A percentile compares a stretch with the other conserved stretches of the same genome.
Evolutionary conservation across 352 stramenopile genomes (phyloP).

Genomic region (Pythium phragmiticola): DNA sequence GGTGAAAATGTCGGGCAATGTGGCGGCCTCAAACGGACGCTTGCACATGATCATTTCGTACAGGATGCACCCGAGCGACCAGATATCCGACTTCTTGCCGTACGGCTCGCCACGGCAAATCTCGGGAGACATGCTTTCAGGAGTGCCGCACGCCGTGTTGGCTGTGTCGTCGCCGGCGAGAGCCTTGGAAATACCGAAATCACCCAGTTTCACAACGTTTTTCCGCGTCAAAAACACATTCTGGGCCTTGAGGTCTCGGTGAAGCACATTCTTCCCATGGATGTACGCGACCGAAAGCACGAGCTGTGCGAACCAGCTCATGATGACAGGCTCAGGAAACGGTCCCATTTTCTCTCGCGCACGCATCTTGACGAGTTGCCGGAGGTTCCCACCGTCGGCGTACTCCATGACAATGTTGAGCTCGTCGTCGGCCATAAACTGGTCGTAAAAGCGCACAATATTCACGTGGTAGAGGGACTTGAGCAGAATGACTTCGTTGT

Average conservation of each 20-base stretch:
- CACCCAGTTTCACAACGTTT: conserved; percentile 86
- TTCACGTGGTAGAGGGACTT: conserved; percentile 90
- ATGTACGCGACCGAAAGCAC: conserved; percentile 86
- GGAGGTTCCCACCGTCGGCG: conserved; percentile 78
- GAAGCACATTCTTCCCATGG: conserved; percentile 86
- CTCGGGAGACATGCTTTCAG: conserved; percentile 88
- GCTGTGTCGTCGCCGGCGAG: conserved; percentile 76
- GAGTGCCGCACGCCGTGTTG: conserved; percentile 81
- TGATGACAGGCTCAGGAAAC: conserved; percentile 82
- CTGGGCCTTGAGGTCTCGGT: conserved; percentile 86
- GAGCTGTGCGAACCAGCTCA: conserved; percentile 87
- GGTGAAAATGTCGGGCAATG: conserved; percentile 80
- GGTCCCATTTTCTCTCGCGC: conserved; percentile 76
- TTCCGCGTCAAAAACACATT: conserved; percentile 88
- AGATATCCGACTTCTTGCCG: conserved; percentile 90
- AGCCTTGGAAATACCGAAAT: conserved; percentile 89
- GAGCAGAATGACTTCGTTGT: conserved; percentile 89
- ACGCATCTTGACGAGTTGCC: conserved; percentile 80
- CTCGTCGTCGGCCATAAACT: conserved; percentile 83
- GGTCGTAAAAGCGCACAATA: conserved; percentile 89
- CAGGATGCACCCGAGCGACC: conserved; percentile 86
- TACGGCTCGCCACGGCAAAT: conserved; percentile 87
- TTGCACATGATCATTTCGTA: conserved; percentile 91
- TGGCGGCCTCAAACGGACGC: conserved; percentile 82
- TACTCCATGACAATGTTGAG: conserved; percentile 92